Percentiles rank a stretch among this genome's conserved stretches.
Evolutionary conservation across 352 stramenopile genomes (phyloP).

Genomic region (Pseudoperonospora humuli): DNA sequence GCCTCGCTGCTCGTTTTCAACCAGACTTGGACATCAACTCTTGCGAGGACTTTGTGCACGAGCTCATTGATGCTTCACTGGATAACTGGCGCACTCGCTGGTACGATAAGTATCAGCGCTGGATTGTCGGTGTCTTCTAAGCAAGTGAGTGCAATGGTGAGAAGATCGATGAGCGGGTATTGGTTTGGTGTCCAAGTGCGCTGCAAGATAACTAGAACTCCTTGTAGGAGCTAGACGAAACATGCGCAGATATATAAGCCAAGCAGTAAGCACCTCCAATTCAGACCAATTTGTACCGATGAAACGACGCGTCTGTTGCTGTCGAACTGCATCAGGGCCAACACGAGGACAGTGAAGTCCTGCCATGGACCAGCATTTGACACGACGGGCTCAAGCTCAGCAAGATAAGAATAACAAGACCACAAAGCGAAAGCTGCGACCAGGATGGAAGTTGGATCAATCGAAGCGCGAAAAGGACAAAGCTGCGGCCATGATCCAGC

Average conservation of each 20-base stretch:
- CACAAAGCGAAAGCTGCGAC: slow-evolving; percentile 40
- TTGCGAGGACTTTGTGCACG: slow-evolving; percentile 93
- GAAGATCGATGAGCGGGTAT: background rate
- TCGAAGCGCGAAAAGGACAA: no score
- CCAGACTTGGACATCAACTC: slow-evolving; percentile 91
- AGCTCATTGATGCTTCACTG: slow-evolving; percentile 92
- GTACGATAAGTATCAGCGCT: slow-evolving; percentile 95
- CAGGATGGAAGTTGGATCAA: slow-evolving; percentile 42
- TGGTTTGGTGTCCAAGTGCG: background rate
- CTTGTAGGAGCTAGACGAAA: slow-evolving; percentile 15
- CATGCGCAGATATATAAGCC: slow-evolving; percentile 18
- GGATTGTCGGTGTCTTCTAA: slow-evolving; percentile 86
- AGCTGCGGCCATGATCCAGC: slow-evolving; percentile 66
- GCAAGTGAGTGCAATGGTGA: background rate
- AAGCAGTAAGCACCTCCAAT: slow-evolving; percentile 16
- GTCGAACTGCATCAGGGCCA: slow-evolving; percentile 4
- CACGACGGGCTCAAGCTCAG: slow-evolving; percentile 8
- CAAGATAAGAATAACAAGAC: slow-evolving; percentile 35
- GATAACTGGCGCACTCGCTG: slow-evolving; percentile 96
- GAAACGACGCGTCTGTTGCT: slow-evolving; percentile 31
- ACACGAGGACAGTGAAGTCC: slow-evolving; percentile 3
- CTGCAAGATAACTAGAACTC: slow-evolving; percentile 9
- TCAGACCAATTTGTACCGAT: slow-evolving; percentile 25
- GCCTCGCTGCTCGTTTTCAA: slow-evolving; percentile 89
- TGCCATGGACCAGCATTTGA: slow-evolving; percentile 17